phyloP scores from a whole-genome alignment of 129 eudicot species.

The Flaveria linearis region DNA sequence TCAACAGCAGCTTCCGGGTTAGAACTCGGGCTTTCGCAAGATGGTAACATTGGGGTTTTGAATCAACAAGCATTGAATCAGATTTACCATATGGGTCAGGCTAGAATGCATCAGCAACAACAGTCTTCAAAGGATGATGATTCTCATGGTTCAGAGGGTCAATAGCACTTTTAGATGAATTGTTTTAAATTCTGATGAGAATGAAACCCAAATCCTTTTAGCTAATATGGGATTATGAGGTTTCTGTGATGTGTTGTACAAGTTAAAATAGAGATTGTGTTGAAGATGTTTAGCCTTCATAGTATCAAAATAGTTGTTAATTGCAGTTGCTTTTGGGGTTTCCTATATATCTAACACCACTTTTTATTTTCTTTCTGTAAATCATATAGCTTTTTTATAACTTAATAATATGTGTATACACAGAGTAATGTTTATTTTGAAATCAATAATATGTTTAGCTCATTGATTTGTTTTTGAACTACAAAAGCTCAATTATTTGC shows the following conservation, averaged over 20 bases:
- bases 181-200: neutral
- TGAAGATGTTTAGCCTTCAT: conserved; percentile 1
- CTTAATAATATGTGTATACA: no score
- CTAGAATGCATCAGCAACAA: conserved; percentile 58
- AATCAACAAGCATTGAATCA: conserved; percentile 64
- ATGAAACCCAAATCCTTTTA: conserved; percentile 28
- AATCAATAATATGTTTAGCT: no score
- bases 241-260: conserved; percentile 34
- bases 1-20: conserved; percentile 65
- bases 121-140: conserved; percentile 72
- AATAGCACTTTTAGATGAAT: conserved; percentile 32
- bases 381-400: conserved; percentile 2
- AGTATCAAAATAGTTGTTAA: conserved; percentile 31
- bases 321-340: conserved; percentile 41
- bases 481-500: no score
- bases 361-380: conserved; percentile 15
- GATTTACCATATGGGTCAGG: conserved; percentile 81
- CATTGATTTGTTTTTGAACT: no score
- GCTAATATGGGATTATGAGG: conserved; percentile 15
- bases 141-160: conserved; percentile 75
- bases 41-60: conserved; percentile 71
- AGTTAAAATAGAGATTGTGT: conserved; percentile 12
- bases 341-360: conserved; percentile 13
- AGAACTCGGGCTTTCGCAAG: conserved; percentile 83
- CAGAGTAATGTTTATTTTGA: no score